phyloP scores from a whole-genome alignment of 371 early-diverging fungal genomes.

The Encephalitozoon hellem region DNA sequence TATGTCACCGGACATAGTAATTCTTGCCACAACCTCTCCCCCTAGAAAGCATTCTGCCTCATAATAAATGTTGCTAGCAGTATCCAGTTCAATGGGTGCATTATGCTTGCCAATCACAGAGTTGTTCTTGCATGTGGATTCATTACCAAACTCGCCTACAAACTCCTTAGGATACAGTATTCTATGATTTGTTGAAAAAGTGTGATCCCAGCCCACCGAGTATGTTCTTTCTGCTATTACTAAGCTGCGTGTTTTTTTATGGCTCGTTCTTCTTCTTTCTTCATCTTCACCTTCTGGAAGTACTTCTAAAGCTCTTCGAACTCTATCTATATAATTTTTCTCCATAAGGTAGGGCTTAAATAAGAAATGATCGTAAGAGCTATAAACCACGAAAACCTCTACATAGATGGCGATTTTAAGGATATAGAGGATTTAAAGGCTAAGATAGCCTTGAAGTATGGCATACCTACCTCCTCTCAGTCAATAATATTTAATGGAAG shows the following conservation, averaged over 20 bases:
- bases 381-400: not conserved
- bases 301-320: not conserved
- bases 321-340: conserved; percentile 8
- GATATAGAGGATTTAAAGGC: not conserved
- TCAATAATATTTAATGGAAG: not conserved
- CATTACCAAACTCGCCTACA: not conserved
- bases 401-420: not conserved
- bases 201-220: not conserved
- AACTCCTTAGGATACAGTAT: conserved; percentile 7
- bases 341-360: not conserved
- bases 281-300: not conserved
- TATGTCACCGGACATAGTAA: not conserved
- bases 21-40: not conserved
- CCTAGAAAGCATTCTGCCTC: not conserved
- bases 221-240: not conserved
- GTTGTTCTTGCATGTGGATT: not conserved
- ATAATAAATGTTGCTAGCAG: not conserved
- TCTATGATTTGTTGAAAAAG: not conserved
- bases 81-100: not conserved
- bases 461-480: not conserved
- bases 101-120: not conserved
- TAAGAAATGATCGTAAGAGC: not conserved
- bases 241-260: not conserved
- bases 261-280: not conserved
- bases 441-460: not conserved